Evolutionary conservation across 148 eudicot genomes (phyloP), one percentile per base, ranked within the genome.

Genomic region (Rhododendron kiyosumense): DNA sequence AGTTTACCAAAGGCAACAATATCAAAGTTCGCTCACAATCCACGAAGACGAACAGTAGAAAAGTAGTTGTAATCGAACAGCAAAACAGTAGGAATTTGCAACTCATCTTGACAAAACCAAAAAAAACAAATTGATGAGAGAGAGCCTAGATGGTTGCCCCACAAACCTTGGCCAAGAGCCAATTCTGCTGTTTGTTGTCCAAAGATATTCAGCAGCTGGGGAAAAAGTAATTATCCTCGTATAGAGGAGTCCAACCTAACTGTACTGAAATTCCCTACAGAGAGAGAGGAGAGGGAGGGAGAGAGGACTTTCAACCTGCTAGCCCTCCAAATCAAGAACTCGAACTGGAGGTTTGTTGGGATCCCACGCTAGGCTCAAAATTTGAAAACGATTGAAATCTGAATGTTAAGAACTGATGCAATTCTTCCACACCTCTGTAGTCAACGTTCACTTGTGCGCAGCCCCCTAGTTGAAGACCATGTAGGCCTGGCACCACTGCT

Each of bases 381-480:
- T 83, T 65, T 15, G 11, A 75, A 18, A 32, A 24, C 2, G 77
- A 84, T 24, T 36, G 17, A 3, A 5, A 7, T 32, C 30, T 12
- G 26, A 26, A 48, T 38, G 34, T n/a, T 38, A 12, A 13, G 14
- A n/a, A 38, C 28, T 8, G 26, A 76, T 4, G 32, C 54, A n/a
- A 78, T 43, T 43, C 30, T 3, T 20, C 28, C n/a, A 48, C 61
- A 2, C 24, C 61, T n/a, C 34, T 11, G 17, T 49, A n/a, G 14
- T 79, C 61, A 79, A 49, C 82, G 81, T 78, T 78, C 81, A 15
- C 57, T 14, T 15, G 28, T 28, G 36, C 22, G 24, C 20, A 6
- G 63, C 61, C 28, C 38, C 63, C 82, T 79, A 49, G 82, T 26
- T 49, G 82, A 79, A 48, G 61, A 13, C 82, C 82, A 79, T 52